phyloP scores from a whole-genome alignment of 139 green algal genomes.

The Desmodesmus armatus region DNA sequence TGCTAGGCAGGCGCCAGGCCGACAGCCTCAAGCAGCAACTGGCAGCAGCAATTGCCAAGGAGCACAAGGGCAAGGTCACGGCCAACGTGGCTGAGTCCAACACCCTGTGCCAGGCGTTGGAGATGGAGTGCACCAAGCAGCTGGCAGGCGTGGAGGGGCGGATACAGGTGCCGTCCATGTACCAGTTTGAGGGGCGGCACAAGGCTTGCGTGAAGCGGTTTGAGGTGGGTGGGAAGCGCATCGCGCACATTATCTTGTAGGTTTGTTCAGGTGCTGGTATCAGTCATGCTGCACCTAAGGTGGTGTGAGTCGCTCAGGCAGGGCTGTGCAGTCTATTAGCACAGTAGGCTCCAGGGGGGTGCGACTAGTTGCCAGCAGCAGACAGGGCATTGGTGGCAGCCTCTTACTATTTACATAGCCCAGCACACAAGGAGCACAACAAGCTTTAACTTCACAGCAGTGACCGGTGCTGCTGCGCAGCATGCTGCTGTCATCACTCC shows the following conservation, averaged over 20 bases:
- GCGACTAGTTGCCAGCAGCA: not conserved
- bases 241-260: no score
- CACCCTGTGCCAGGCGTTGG: constrained; percentile 49
- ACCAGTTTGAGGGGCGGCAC: constrained; percentile 71
- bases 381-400: no score
- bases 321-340: no score
- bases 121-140: constrained; percentile 44
- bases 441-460: no score
- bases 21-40: constrained; percentile 58
- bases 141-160: constrained; percentile 48
- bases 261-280: no score
- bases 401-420: no score
- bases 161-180: constrained; percentile 67
- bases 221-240: no score
- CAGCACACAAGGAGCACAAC: no score
- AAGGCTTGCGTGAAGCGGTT: constrained; percentile 65
- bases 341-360: no score
- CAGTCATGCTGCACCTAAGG: no score
- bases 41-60: constrained; percentile 50
- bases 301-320: no score
- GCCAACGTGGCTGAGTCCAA: constrained; percentile 59
- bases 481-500: not conserved
- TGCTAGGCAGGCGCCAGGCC: constrained; percentile 59
- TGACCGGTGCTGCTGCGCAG: not conserved
- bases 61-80: constrained; percentile 50